These are phyloP conservation scores for Penicillium turbatum DNA, from an alignment of 495 filamentous ascomycete genomes.

Conservation along the genomic window DNA sequence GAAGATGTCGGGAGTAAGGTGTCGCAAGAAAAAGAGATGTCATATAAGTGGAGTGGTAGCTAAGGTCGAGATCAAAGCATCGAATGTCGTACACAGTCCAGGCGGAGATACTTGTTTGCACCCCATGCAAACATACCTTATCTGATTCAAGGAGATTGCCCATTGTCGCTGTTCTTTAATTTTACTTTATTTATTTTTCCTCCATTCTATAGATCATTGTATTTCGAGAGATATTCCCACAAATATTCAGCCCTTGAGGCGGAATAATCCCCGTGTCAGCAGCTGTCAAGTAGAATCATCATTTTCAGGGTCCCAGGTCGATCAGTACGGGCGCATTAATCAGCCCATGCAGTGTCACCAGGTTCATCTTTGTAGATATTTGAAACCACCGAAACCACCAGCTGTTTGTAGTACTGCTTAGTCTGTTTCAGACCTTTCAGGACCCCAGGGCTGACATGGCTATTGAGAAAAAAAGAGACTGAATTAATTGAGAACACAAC, in stretches of 20 bases:
- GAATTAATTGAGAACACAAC: not conserved
- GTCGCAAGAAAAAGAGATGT: constrained; percentile 3
- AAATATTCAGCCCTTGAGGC: too few species aligned
- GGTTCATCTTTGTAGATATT: constrained; percentile 5
- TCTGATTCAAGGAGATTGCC: constrained; percentile 6
- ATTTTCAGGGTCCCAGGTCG: too few species aligned
- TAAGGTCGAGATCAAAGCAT: constrained; percentile 11
- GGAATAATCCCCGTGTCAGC: too few species aligned
- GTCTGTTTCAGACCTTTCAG: constrained; percentile 3
- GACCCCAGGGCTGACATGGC: not conserved
- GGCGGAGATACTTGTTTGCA: constrained; percentile 18
- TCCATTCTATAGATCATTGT: too few species aligned
- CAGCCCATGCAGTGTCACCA: not conserved
- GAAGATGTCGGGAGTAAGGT: constrained; percentile 1
- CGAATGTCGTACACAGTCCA: constrained; percentile 2
- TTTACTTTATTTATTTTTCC: not conserved
- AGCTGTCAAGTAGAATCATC: too few species aligned
- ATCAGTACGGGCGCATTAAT: not conserved
- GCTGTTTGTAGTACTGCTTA: not conserved
- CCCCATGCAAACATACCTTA: constrained; percentile 21
- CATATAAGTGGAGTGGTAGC: constrained; percentile 14
- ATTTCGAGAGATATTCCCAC: too few species aligned
- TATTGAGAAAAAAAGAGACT: not conserved
- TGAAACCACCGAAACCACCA: constrained; percentile 4
- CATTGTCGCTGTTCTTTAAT: not conserved